These are phyloP conservation scores for Trametes gibbosa DNA, from an alignment of 768 basidiomycete species.

Conservation along the genomic window DNA sequence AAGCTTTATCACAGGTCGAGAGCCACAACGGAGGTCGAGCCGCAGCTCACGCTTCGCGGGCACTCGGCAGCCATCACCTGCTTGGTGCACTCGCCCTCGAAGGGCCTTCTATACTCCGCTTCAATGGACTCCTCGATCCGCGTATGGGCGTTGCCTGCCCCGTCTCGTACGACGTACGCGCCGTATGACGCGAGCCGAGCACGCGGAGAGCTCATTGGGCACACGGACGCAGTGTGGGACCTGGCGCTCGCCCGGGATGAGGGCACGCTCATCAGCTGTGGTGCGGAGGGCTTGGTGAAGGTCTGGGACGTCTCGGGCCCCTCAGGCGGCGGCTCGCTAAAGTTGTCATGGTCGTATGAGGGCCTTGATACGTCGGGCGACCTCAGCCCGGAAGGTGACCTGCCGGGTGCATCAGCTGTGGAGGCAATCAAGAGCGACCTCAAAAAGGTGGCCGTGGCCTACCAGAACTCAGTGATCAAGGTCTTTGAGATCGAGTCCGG, in stretches of 20 bases:
- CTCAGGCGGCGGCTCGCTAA: constrained; percentile 61
- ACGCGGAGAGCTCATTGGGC: constrained; percentile 81
- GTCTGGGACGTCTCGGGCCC: constrained; percentile 86
- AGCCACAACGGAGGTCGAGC: constrained; percentile 84
- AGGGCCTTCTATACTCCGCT: constrained; percentile 81
- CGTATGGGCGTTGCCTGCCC: constrained; percentile 79
- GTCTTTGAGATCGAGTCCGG: constrained; percentile 90
- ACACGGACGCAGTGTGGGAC: constrained; percentile 97
- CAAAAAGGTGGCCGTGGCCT: constrained; percentile 88
- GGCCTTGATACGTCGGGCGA: constrained; percentile 53
- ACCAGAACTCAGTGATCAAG: constrained; percentile 84
- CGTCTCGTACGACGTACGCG: constrained; percentile 84
- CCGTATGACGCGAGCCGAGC: constrained; percentile 81
- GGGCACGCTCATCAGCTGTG: constrained; percentile 81
- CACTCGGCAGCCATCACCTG: constrained; percentile 91
- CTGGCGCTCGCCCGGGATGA: constrained; percentile 82
- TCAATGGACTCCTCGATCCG: constrained; percentile 93
- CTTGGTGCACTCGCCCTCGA: constrained; percentile 74
- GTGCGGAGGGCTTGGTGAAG: constrained; percentile 89
- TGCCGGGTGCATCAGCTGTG: constrained; percentile 73
- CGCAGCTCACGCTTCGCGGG: constrained; percentile 88
- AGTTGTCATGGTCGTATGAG: constrained; percentile 76
- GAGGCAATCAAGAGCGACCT: constrained; percentile 80
- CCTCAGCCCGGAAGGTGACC: constrained; percentile 47
- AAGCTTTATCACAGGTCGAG: constrained; percentile 46